Conservation (phyloP, 176 grass and related monocot species). For the Hordeum vulgare region DNA sequence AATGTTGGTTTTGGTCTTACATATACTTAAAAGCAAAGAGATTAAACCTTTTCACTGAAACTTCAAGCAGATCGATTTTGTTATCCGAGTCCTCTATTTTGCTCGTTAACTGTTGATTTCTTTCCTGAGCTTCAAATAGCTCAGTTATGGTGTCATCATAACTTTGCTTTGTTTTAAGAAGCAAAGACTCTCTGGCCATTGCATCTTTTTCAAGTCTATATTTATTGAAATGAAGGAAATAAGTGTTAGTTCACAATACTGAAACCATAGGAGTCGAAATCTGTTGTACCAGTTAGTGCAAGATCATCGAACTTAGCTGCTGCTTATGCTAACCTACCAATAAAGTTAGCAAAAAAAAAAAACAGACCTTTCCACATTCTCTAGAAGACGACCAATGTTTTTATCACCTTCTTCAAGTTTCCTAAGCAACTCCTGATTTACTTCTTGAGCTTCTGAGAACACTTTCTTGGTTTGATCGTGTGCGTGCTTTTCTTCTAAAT, state of each 20-base stretch:
- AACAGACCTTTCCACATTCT: constrained; percentile 45
- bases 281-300: constrained; percentile 23
- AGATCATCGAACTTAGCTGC: constrained; percentile 23
- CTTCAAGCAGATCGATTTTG: constrained; percentile 39
- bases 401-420: constrained; percentile 47
- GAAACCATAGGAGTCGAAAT: constrained; percentile 12
- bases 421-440: constrained; percentile 41
- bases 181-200: constrained; percentile 29
- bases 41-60: constrained; percentile 53
- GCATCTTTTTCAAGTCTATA: constrained; percentile 61
- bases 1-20: constrained; percentile 1
- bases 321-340: constrained; percentile 19
- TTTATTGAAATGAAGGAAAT: constrained; percentile 29
- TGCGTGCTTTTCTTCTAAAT: constrained; percentile 55
- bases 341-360: constrained; percentile 21
- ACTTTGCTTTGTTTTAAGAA: constrained; percentile 42
- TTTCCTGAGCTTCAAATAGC: constrained; percentile 33
- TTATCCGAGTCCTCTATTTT: constrained; percentile 32
- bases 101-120: constrained; percentile 30
- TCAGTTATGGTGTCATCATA: constrained; percentile 36
- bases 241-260: constrained; percentile 14
- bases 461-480: constrained; percentile 59
- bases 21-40: constrained; percentile 18
- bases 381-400: constrained; percentile 40
- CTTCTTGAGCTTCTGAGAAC: constrained; percentile 42